Evolutionary conservation across 768 basidiomycete species (phyloP).

Genomic region (Mycena crocata): DNA sequence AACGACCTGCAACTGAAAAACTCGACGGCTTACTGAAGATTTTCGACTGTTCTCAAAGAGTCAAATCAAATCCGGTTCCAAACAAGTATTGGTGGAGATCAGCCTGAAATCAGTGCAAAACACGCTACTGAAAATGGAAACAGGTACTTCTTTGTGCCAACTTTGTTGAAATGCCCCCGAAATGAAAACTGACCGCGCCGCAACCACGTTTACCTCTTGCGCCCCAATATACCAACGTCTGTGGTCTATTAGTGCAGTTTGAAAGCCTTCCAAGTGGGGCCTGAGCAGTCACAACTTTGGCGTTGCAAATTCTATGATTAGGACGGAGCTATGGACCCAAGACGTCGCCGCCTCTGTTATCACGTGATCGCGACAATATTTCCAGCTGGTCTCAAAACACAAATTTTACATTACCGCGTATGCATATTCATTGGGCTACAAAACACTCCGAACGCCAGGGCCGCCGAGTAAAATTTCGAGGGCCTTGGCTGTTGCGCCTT

Average conservation of each 20-base stretch:
- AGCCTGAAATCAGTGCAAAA: slow-evolving; percentile 1
- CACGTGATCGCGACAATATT: too few relatives aligned
- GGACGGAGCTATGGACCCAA: too few relatives aligned
- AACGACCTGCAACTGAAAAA: neutral
- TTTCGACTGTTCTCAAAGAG: neutral
- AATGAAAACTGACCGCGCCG: slow-evolving; percentile 18
- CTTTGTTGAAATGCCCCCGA: slow-evolving; percentile 2
- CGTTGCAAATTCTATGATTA: too few relatives aligned
- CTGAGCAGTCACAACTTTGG: too few relatives aligned
- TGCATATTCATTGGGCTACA: slow-evolving; percentile 30
- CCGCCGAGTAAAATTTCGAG: slow-evolving; percentile 44
- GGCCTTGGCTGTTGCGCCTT: slow-evolving; percentile 64
- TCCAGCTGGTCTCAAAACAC: too few relatives aligned
- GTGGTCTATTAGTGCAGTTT: too few relatives aligned
- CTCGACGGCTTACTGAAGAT: neutral
- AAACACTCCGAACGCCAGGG: slow-evolving; percentile 37
- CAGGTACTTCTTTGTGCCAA: slow-evolving; percentile 17
- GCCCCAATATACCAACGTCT: neutral
- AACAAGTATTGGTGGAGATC: slow-evolving; percentile 5
- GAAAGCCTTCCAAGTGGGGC: too few relatives aligned
- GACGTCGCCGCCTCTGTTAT: too few relatives aligned
- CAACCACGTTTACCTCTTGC: slow-evolving; percentile 1
- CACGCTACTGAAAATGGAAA: slow-evolving; percentile 14
- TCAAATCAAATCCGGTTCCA: slow-evolving; percentile 1
- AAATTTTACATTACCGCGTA: too few relatives aligned